Conservation (phyloP, 768 basidiomycete species). For the Fistulinella prunicolor region DNA sequence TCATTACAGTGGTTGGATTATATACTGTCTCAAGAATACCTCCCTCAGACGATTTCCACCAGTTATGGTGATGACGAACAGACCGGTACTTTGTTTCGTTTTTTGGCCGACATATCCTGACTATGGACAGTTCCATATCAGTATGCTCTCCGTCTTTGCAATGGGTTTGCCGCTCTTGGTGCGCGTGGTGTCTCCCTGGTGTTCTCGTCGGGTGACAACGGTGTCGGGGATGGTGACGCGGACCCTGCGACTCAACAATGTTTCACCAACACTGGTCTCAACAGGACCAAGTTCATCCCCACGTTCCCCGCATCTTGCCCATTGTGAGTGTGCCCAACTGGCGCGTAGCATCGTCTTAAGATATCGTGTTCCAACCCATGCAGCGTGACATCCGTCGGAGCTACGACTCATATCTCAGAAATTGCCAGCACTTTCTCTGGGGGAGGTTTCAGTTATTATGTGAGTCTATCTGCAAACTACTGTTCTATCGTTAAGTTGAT, state of each 20-base stretch:
- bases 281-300: not conserved
- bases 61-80: too few relatives aligned
- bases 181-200: not conserved
- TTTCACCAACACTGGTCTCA: not conserved
- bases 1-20: too few relatives aligned
- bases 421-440: not conserved
- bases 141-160: too few relatives aligned
- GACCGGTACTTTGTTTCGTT: too few relatives aligned
- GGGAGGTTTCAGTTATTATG: not conserved
- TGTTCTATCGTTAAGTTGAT: not conserved
- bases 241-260: not conserved
- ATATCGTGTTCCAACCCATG: not conserved
- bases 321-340: not conserved
- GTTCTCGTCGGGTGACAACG: not conserved
- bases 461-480: not conserved
- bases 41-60: too few relatives aligned
- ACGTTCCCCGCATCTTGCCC: not conserved
- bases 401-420: not conserved
- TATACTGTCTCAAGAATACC: too few relatives aligned
- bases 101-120: too few relatives aligned
- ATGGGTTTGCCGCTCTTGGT: not conserved
- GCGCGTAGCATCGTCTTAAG: not conserved
- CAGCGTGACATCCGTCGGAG: not conserved
- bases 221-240: not conserved
- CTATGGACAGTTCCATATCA: too few relatives aligned